Evolutionary conservation across 495 filamentous ascomycete species (phyloP).

Genomic region (Xylaria nigripes): DNA sequence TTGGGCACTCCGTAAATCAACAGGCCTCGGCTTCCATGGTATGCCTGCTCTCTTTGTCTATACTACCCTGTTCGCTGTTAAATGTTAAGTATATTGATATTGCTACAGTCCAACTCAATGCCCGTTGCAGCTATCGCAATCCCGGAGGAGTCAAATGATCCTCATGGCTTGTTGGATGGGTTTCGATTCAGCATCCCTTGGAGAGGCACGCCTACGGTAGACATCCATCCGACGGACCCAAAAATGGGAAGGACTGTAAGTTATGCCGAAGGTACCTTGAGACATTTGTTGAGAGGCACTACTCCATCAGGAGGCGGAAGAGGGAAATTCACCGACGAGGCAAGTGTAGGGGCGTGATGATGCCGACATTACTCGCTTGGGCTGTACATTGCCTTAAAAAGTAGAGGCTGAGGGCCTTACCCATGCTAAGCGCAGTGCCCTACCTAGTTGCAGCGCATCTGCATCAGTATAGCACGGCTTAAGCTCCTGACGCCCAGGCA

Average conservation of each 20-base stretch:
- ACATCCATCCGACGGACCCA: not conserved
- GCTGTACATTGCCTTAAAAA: not conserved
- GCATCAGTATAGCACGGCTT: no score
- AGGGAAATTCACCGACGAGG: not conserved
- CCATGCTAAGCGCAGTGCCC: no score
- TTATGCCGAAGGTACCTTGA: conserved; percentile 10
- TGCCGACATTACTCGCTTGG: not conserved
- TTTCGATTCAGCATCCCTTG: conserved; percentile 10
- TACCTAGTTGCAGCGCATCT: no score
- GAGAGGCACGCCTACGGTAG: not conserved
- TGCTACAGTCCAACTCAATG: conserved; percentile 4
- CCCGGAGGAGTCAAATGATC: conserved; percentile 1
- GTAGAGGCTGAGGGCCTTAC: no score
- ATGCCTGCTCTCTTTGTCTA: not conserved
- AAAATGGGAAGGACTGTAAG: conserved; percentile 3
- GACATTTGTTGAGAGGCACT: not conserved
- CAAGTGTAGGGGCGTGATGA: not conserved
- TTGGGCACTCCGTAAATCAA: conserved; percentile 1
- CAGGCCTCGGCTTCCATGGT: conserved; percentile 5
- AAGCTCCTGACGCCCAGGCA: no score
- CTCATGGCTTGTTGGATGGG: not conserved
- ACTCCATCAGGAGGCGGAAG: not conserved
- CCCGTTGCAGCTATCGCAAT: not conserved
- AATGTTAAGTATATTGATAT: not conserved
- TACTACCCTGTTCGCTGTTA: not conserved